phyloP scores from a whole-genome alignment of 495 filamentous ascomycete species.

The Penicillium dipodomyicola region DNA sequence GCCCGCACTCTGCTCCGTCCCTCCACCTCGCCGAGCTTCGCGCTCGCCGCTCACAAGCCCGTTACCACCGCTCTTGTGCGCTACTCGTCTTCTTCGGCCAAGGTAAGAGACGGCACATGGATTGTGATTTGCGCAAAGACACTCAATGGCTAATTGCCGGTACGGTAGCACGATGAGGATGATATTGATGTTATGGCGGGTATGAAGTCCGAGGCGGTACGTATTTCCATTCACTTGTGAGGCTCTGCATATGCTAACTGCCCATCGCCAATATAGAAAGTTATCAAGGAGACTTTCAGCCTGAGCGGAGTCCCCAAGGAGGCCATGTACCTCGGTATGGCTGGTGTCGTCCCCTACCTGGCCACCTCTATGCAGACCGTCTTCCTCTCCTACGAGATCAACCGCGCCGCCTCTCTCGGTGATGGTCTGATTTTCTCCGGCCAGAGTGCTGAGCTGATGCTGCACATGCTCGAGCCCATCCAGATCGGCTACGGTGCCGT shows the following conservation, averaged over 20 bases:
- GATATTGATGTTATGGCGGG: conserved; percentile 65
- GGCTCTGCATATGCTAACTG: conserved; percentile 12
- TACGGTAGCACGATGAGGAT: conserved; percentile 28
- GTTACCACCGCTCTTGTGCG: conserved; percentile 54
- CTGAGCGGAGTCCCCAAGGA: conserved; percentile 75
- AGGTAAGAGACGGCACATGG: conserved; percentile 26
- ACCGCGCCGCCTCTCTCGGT: conserved; percentile 58
- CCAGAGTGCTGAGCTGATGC: conserved; percentile 67
- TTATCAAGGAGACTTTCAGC: conserved; percentile 84
- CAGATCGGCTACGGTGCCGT: conserved; percentile 93
- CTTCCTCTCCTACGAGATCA: conserved; percentile 78
- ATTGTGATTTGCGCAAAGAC: background rate
- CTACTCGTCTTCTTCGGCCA: conserved; percentile 39
- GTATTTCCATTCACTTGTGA: conserved; percentile 26
- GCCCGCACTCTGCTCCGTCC: conserved; percentile 38
- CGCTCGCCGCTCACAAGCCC: conserved; percentile 50
- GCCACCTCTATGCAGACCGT: conserved; percentile 86
- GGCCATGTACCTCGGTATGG: conserved; percentile 76
- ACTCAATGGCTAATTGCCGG: conserved; percentile 34
- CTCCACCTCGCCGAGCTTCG: conserved; percentile 33
- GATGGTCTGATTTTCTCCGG: conserved; percentile 63
- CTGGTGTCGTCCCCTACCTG: conserved; percentile 87
- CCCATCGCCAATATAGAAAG: conserved; percentile 51
- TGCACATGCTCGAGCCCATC: conserved; percentile 82
- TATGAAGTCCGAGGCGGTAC: conserved; percentile 71